Conservation (phyloP, 768 basidiomycete genomes). For the Lanmaoa pseudosensibilis region DNA sequence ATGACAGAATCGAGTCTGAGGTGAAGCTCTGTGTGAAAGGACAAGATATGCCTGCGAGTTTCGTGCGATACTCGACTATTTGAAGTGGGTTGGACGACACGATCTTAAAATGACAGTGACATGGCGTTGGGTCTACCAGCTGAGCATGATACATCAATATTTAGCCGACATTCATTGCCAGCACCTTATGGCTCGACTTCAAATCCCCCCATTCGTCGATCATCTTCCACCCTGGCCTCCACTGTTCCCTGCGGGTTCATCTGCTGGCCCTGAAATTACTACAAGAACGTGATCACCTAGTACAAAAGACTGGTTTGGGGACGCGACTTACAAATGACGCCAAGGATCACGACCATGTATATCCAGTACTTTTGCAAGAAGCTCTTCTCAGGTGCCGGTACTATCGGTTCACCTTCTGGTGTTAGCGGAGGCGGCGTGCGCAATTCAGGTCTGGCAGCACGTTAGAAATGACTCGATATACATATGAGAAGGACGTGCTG, state of each 20-base stretch:
- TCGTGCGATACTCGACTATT: not conserved
- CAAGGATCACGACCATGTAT: slow-evolving; percentile 61
- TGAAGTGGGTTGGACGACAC: not conserved
- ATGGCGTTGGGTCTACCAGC: not conserved
- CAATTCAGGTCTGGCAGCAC: slow-evolving; percentile 57
- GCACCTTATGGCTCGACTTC: not conserved
- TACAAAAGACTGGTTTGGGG: not conserved
- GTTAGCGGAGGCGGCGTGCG: slow-evolving; percentile 67
- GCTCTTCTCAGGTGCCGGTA: slow-evolving; percentile 65
- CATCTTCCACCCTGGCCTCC: slow-evolving; percentile 28
- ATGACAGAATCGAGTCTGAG: not conserved
- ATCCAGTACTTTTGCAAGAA: slow-evolving; percentile 93
- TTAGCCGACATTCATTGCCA: slow-evolving; percentile 3
- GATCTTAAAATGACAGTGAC: not conserved
- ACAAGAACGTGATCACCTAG: not conserved
- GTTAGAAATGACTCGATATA: slow-evolving; percentile 1
- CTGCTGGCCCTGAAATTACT: slow-evolving; percentile 33
- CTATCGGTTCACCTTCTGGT: slow-evolving; percentile 61
- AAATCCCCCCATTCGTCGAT: not conserved
- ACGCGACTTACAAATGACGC: slow-evolving; percentile 55
- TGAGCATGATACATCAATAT: slow-evolving; percentile 19
- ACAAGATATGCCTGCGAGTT: not conserved
- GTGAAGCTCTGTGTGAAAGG: not conserved
- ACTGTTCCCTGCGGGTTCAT: slow-evolving; percentile 25
- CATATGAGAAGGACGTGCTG: slow-evolving; percentile 42